A percentile compares a stretch with the other conserved stretches of the same genome.
Conservation (phyloP, 352 stramenopile species). For the Phytopythium ostracodes region DNA sequence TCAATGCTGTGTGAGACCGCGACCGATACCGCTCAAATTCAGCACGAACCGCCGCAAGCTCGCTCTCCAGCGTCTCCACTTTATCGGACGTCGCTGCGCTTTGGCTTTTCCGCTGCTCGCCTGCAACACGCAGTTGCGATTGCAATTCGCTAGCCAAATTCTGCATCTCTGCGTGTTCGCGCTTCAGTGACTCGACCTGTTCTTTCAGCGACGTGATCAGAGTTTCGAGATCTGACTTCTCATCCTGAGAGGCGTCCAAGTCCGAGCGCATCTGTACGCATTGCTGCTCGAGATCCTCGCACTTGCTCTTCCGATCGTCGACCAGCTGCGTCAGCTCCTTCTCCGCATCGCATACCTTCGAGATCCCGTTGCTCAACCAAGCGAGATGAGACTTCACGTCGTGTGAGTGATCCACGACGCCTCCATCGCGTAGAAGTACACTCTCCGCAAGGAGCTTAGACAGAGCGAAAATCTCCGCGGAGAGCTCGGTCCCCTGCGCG, state of each 20-base stretch:
- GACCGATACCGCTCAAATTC: constrained; percentile 72
- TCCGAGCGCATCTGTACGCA: constrained; percentile 13
- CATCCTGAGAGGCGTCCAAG: constrained; percentile 10
- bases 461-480: background rate
- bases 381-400: background rate
- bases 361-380: background rate
- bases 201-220: constrained; percentile 18
- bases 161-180: constrained; percentile 15
- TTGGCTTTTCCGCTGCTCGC: constrained; percentile 16
- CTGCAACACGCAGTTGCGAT: constrained; percentile 17
- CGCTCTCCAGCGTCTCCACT: constrained; percentile 19
- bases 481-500: constrained; percentile 1
- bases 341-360: background rate
- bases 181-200: constrained; percentile 15
- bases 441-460: constrained; percentile 1
- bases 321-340: constrained; percentile 10
- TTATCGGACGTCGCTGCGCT: constrained; percentile 25
- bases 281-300: constrained; percentile 14
- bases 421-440: background rate
- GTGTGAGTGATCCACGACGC: background rate
- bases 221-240: constrained; percentile 18
- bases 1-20: constrained; percentile 63
- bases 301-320: constrained; percentile 7
- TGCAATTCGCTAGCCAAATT: constrained; percentile 13
- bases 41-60: constrained; percentile 29